Evolutionary conservation across 441 rosid genomes (phyloP).

Genomic region (Flueggea neowawraea): DNA sequence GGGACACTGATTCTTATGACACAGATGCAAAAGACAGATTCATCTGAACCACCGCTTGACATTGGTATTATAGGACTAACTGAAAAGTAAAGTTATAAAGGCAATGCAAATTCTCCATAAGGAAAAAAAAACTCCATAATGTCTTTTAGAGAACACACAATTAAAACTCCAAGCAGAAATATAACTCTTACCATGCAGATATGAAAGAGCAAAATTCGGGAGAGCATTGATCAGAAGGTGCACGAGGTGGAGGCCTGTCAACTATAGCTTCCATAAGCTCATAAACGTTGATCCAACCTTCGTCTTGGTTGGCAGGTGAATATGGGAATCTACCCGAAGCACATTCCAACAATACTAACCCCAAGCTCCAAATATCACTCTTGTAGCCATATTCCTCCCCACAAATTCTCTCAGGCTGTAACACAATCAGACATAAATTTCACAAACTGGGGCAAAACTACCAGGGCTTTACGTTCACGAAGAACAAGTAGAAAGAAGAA

Average conservation of each 20-base stretch:
- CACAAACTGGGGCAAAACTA: neutral
- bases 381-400: constrained; percentile 52
- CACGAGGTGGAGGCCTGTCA: constrained; percentile 73
- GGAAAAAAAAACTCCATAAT: neutral
- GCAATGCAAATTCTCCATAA: neutral
- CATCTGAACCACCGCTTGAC: too few species aligned
- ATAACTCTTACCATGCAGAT: constrained; percentile 68
- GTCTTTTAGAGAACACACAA: neutral
- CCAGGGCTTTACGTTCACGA: neutral
- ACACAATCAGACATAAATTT: neutral
- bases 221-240: constrained; percentile 66
- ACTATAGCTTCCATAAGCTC: constrained; percentile 95
- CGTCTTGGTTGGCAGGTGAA: constrained; percentile 55
- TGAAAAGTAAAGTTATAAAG: constrained; percentile 31
- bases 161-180: neutral
- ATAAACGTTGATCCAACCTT: constrained; percentile 71
- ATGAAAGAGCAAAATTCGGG: constrained; percentile 83
- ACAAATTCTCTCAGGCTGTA: constrained; percentile 87
- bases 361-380: constrained; percentile 99
- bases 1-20: too few species aligned
- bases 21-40: too few species aligned
- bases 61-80: constrained; percentile 28
- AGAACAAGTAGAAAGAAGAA: neutral
- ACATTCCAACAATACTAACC: constrained; percentile 81
- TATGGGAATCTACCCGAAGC: constrained; percentile 89